Evolutionary conservation across 2,329 filamentous ascomycete genomes (phyloP), one percentile per base, ranked within the genome.

Genomic region (Torrubiella hemipterigena): DNA sequence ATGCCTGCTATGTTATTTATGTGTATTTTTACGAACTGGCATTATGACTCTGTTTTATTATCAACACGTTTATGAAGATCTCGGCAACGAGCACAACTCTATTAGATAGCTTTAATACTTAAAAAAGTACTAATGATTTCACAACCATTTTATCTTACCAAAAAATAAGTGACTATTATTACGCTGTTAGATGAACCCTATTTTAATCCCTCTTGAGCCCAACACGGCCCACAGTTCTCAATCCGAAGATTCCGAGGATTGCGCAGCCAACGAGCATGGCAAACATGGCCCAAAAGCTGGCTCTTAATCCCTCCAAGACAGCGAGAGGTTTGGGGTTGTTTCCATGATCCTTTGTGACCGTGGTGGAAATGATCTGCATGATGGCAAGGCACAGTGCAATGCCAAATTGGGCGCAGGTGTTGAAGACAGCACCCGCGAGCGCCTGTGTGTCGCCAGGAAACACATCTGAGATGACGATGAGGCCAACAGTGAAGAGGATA

Each of bases 401-500:
- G 0, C 72, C 72, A 33, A 77, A 65, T 38, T 77, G 70, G 0
- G 60, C 52, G 1, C 67, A 55, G 0, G 70, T 73, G 37, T 73
- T 75, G 47, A 77, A 77, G 0, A 78, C 71, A 0, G 68, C 71
- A 0, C 73, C 74, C 0, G 70, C 72, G 1, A 78, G 51, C 0
- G 67, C 67, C 35, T 77, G 72, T 1, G 60, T 73, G 7, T 69
- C 51, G n/a, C 61, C 54, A 0, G 69, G 65, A 37, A 76, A 77
- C 3, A 57, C 60, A 11, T 69, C 63, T 1, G 62, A 60, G 7
- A 76, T 61, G 4, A 75, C 50, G 14, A 77, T 57, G 15, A 67
- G 52, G 1, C 62, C 67, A 3, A 77, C 61, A 0, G 67, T 75
- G 43, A 73, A 75, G 6, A 77, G 51, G 0, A 69, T 56, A 28